These are phyloP conservation scores for Agaricales sp. DNA, from an alignment of 1,284 basidiomycete genomes.

Conservation along the genomic window DNA sequence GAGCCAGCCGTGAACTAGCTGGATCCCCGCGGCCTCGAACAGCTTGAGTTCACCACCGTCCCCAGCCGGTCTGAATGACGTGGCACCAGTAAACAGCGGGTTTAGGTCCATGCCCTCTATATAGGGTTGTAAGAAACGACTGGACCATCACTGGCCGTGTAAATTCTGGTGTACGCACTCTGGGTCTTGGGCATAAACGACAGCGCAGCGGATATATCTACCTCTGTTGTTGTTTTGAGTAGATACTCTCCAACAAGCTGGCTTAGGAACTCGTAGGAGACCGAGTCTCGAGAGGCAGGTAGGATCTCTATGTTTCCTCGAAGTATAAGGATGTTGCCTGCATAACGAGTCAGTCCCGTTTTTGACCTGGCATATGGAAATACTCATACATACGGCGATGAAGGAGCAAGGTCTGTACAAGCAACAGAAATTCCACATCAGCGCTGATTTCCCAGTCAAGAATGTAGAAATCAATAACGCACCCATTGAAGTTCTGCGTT, in stretches of 20 bases:
- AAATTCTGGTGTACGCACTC: slow-evolving; percentile 34
- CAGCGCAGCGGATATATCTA: slow-evolving; percentile 67
- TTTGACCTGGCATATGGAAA: slow-evolving; percentile 2
- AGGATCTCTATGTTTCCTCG: slow-evolving; percentile 66
- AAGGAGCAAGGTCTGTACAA: slow-evolving; percentile 73
- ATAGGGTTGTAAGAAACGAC: neutral
- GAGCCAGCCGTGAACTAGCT: slow-evolving; percentile 88
- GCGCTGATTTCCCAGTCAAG: too few relatives aligned
- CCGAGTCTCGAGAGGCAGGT: slow-evolving; percentile 51
- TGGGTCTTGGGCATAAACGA: slow-evolving; percentile 77
- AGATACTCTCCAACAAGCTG: slow-evolving; percentile 79
- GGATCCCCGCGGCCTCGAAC: slow-evolving; percentile 74
- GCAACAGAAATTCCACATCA: slow-evolving; percentile 5
- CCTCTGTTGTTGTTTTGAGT: slow-evolving; percentile 41
- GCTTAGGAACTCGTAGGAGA: slow-evolving; percentile 78
- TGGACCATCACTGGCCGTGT: neutral
- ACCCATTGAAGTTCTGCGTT: slow-evolving; percentile 78
- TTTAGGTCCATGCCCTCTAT: slow-evolving; percentile 82
- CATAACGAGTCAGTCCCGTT: slow-evolving; percentile 11
- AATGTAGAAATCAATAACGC: slow-evolving; percentile 16
- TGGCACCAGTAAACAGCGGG: slow-evolving; percentile 61
- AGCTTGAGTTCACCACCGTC: slow-evolving; percentile 69
- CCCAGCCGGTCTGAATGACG: slow-evolving; percentile 55
- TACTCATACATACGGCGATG: slow-evolving; percentile 68
- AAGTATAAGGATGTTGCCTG: slow-evolving; percentile 79